Evolutionary conservation across 139 green algal species (phyloP).

Genomic region (Closterium sp.): DNA sequence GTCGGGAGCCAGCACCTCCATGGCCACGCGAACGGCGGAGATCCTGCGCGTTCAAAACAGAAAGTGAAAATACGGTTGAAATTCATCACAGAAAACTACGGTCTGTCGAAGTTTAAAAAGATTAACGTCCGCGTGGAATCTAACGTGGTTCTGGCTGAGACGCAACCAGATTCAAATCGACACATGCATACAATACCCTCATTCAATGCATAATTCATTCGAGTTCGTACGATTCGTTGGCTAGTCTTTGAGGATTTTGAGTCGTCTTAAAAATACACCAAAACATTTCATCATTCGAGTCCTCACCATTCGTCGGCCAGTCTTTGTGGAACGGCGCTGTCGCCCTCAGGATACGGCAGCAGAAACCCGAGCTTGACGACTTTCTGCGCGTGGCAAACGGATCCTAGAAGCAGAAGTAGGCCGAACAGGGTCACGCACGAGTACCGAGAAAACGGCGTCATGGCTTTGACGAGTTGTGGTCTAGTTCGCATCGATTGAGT

Average conservation of each 20-base stretch:
- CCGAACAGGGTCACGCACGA: neutral
- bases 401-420: neutral
- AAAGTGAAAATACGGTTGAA: no score
- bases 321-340: constrained; percentile 5
- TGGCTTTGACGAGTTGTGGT: neutral
- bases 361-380: constrained; percentile 16
- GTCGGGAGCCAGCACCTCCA: constrained; percentile 17
- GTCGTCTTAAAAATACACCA: no score
- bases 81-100: no score
- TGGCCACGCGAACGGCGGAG: neutral
- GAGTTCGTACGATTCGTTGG: no score
- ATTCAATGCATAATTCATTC: no score
- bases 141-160: no score
- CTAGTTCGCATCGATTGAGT: neutral
- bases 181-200: no score
- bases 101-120: no score
- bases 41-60: neutral
- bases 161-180: no score
- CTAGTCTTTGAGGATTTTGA: no score
- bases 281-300: no score
- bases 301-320: constrained; percentile 21
- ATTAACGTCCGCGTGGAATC: no score
- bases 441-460: neutral
- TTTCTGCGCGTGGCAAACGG: neutral
- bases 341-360: constrained; percentile 1